Evolutionary conservation across 371 early-diverging fungal genomes (phyloP).

Genomic region (Haplosporangium sp.): DNA sequence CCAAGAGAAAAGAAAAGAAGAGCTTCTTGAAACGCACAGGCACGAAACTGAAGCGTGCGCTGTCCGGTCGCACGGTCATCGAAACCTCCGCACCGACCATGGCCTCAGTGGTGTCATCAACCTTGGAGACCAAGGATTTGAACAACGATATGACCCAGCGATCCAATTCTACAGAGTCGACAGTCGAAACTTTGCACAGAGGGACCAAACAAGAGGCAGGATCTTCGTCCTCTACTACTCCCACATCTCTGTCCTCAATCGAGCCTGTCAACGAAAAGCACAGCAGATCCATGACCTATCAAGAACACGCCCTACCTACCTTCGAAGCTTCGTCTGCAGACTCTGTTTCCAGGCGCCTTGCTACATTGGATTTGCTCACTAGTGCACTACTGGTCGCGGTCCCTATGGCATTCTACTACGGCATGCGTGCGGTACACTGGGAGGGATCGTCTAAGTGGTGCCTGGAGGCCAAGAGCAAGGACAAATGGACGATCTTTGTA

Average conservation of each 20-base stretch:
- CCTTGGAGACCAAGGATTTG: too few species aligned
- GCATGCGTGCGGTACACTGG: slow-evolving; percentile 26
- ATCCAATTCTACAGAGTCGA: slow-evolving; percentile 21
- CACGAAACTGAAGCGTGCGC: slow-evolving; percentile 34
- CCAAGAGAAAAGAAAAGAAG: slow-evolving; percentile 25
- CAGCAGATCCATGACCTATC: slow-evolving; percentile 18
- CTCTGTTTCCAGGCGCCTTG: slow-evolving; percentile 24
- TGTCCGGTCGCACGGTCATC: slow-evolving; percentile 35
- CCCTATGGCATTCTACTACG: slow-evolving; percentile 37
- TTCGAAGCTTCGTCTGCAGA: slow-evolving; percentile 31
- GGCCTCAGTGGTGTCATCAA: slow-evolving; percentile 9
- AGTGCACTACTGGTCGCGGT: slow-evolving; percentile 24
- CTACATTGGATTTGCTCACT: slow-evolving; percentile 22
- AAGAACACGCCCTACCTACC: slow-evolving; percentile 31
- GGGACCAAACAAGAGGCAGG: neutral
- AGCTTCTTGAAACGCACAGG: slow-evolving; percentile 35
- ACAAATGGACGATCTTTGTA: slow-evolving; percentile 36
- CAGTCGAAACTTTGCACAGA: slow-evolving; percentile 5
- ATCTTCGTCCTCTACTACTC: neutral
- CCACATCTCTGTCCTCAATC: neutral
- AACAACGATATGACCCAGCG: slow-evolving; percentile 10
- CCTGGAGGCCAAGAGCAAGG: slow-evolving; percentile 19
- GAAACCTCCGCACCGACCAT: slow-evolving; percentile 1
- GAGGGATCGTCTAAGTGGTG: slow-evolving; percentile 34
- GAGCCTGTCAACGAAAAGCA: slow-evolving; percentile 6